Percentiles rank a stretch among this genome's conserved stretches.
phyloP scores from a whole-genome alignment of 1,284 basidiomycete species.

The Porogramme epimiltina region DNA sequence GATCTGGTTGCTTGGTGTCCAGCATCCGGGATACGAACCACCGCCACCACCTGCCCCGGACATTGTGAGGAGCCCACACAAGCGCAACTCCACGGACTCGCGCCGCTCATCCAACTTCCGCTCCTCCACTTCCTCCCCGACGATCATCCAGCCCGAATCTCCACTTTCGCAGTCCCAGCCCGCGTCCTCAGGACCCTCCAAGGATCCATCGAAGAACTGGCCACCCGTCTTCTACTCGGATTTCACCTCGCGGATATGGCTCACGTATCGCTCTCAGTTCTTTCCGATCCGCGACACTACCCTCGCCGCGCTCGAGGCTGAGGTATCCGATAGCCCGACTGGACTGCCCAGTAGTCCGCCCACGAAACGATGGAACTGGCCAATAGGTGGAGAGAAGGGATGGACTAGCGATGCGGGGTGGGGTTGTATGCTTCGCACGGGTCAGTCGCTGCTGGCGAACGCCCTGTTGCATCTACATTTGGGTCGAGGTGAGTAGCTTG shows the following conservation, averaged over 20 bases:
- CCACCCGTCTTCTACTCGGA: constrained; percentile 87
- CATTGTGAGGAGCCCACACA: constrained; percentile 24
- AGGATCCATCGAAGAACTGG: constrained; percentile 61
- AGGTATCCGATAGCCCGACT: constrained; percentile 28
- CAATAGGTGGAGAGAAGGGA: constrained; percentile 65
- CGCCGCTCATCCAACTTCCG: constrained; percentile 45
- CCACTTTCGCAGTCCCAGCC: constrained; percentile 40
- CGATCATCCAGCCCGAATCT: constrained; percentile 28
- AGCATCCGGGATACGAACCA: constrained; percentile 74
- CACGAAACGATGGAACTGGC: constrained; percentile 50
- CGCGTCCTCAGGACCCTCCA: constrained; percentile 31
- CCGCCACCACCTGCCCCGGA: constrained; percentile 38
- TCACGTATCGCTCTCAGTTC: constrained; percentile 92
- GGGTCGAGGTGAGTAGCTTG: constrained; percentile 70
- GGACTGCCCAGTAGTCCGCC: constrained; percentile 36
- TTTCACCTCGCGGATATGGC: constrained; percentile 86
- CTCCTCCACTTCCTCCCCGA: constrained; percentile 45
- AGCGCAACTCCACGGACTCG: constrained; percentile 41
- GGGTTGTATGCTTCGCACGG: constrained; percentile 98
- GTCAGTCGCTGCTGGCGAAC: constrained; percentile 91
- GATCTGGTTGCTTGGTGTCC: constrained; percentile 85
- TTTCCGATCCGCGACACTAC: constrained; percentile 76
- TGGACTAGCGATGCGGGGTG: constrained; percentile 95
- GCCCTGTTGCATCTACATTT: constrained; percentile 84
- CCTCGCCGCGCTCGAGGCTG: constrained; percentile 51